These are phyloP conservation scores for Clausena lansium DNA, from an alignment of 345 rosid genomes.

Conservation along the genomic window DNA sequence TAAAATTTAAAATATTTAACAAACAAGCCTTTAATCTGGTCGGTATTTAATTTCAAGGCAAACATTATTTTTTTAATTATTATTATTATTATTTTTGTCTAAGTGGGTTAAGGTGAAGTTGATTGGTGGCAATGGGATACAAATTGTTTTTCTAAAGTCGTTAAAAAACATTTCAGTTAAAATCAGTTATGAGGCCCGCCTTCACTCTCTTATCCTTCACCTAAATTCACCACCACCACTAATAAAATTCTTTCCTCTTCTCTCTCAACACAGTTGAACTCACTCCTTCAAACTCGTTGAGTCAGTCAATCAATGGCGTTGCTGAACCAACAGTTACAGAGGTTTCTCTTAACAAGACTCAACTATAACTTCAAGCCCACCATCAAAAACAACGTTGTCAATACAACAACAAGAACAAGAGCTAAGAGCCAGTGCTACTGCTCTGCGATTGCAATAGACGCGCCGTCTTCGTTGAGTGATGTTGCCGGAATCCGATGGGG, in stretches of 20 bases:
- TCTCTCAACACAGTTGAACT: slow-evolving; percentile 18
- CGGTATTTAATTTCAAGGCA: too few species aligned
- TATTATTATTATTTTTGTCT: too few species aligned
- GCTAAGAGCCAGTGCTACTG: slow-evolving; percentile 42
- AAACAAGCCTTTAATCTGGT: too few species aligned
- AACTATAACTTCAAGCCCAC: slow-evolving; percentile 23
- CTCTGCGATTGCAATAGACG: slow-evolving; percentile 84
- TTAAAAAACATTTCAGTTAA: slow-evolving; percentile 8
- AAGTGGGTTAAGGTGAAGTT: too few species aligned
- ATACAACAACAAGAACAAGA: slow-evolving; percentile 7
- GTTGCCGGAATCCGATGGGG: slow-evolving; percentile 76
- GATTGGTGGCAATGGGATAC: too few species aligned
- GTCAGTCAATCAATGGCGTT: slow-evolving; percentile 55
- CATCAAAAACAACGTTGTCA: slow-evolving; percentile 19
- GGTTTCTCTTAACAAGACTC: slow-evolving; percentile 43
- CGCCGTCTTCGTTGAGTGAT: slow-evolving; percentile 60
- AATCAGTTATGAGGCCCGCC: slow-evolving; percentile 37
- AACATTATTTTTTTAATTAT: too few species aligned
- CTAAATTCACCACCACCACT: slow-evolving; percentile 8
- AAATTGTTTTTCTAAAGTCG: too few species aligned
- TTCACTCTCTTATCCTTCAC: slow-evolving; percentile 37
- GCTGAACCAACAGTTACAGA: slow-evolving; percentile 55
- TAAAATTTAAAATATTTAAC: too few species aligned
- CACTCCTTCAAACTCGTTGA: slow-evolving; percentile 34
- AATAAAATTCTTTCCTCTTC: background rate